Base-by-base conservation (phyloP, 345 rosid species). In the Trapa incisa region DNA sequence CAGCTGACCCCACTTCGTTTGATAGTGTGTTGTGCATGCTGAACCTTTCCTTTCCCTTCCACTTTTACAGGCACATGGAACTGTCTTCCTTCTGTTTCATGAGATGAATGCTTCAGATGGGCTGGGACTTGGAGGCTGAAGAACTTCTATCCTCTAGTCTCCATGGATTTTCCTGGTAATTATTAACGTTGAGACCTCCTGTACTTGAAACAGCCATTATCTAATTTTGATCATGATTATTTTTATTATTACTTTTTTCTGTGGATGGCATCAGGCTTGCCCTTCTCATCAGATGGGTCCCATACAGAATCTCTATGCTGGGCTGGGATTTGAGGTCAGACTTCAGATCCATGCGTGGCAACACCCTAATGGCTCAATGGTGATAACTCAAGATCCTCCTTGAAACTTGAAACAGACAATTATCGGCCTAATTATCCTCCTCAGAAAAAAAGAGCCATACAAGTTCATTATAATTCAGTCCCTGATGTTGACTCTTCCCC, bases 351-450 rank as follows among this genome's bases (percentile, higher is more conserved):
- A 33, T 29, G 77, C 61, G 76, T 78, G 85, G 82, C 78, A 56
- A 32, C 37, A 12, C 47, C 22, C 52, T 14, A 75, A 2, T 73
- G 84, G 88, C 57, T 68, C 70, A 71, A 58, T 77, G 33, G 33
- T 69, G 88, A 81, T 82, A 80, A 84, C 77, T 65, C 68, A 37
- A 7, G 66, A 53, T 67, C 70, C 3, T 35, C 6, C 0, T 16
- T 32, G 2, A 39, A 29, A 47, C 0, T 16, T 42, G 2, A 39
- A 29, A 47, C 22, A 65, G 1, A 65, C 48, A 15, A 12, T 13
- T 36, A 29, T 57, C 56, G 45, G 45, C 68, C 47, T 33, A 45
- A 41, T 64, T 50, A 79, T 70, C 72, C 63, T 68, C 66, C 29
- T 22, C 29, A 22, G 7, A 4, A 5, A 58, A 11, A 15, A 32